phyloP scores from a whole-genome alignment of 306 rosid genomes.

The Begonia peltatifolia region DNA sequence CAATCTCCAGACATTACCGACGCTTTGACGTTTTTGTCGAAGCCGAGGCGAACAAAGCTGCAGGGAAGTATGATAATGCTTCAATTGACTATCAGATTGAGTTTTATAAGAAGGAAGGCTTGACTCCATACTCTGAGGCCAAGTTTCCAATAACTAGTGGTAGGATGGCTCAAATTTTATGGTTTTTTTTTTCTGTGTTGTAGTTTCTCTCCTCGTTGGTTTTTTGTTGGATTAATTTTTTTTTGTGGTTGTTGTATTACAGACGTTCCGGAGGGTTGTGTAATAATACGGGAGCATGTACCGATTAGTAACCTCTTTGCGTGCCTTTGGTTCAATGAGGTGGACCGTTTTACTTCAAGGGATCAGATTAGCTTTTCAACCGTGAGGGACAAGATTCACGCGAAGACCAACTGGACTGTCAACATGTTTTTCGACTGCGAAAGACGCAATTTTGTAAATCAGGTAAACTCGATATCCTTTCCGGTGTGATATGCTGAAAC shows the following conservation, averaged over 20 bases:
- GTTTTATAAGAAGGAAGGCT: slow-evolving; percentile 75
- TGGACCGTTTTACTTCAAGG: slow-evolving; percentile 93
- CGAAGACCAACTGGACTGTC: slow-evolving; percentile 50
- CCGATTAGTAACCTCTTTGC: slow-evolving; percentile 84
- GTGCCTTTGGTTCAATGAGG: slow-evolving; percentile 97
- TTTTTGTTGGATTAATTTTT: slow-evolving; percentile 11
- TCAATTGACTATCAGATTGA: slow-evolving; percentile 83
- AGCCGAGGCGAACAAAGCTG: slow-evolving; percentile 98
- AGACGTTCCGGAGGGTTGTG: slow-evolving; percentile 99
- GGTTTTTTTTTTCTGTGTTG: slow-evolving; percentile 4
- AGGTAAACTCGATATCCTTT: slow-evolving; percentile 31
- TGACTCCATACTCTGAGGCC: slow-evolving; percentile 73
- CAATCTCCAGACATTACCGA: slow-evolving; percentile 87
- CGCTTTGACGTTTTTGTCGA: slow-evolving; percentile 82
- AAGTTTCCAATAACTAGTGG: slow-evolving; percentile 94
- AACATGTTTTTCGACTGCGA: slow-evolving; percentile 90
- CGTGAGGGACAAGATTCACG: slow-evolving; percentile 55
- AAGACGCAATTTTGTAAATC: slow-evolving; percentile 79
- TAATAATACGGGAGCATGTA: slow-evolving; percentile 72
- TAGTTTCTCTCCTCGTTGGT: slow-evolving; percentile 1
- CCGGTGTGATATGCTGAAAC: not conserved
- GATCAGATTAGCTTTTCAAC: slow-evolving; percentile 84
- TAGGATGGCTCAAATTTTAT: slow-evolving; percentile 13
- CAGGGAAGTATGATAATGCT: slow-evolving; percentile 68
- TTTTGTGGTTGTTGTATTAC: slow-evolving; percentile 27